phyloP scores from a whole-genome alignment of 164 flowering plant species.

The Stephania cephalantha region DNA sequence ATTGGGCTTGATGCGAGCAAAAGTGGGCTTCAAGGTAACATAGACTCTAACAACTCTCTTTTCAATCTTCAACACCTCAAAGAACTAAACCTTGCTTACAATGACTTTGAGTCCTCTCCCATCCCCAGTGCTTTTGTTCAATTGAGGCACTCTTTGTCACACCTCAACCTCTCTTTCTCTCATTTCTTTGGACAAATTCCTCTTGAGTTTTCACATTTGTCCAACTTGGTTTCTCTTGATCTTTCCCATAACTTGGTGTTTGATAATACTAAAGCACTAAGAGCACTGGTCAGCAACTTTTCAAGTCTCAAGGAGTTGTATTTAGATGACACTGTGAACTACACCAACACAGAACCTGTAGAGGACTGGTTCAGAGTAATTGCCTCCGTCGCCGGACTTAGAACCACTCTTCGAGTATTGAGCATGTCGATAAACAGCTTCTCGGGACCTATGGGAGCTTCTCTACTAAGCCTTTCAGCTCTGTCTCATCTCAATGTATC shows the following conservation, averaged over 20 bases:
- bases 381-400: neutral
- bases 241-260: neutral
- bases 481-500: neutral
- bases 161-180: constrained; percentile 10
- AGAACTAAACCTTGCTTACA: neutral
- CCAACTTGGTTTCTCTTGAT: constrained; percentile 18
- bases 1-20: too few species aligned
- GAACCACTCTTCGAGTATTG: neutral
- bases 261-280: constrained; percentile 2
- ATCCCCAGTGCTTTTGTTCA: neutral
- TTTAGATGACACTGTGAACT: constrained; percentile 24
- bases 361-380: neutral
- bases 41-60: neutral
- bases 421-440: neutral
- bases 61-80: neutral
- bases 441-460: neutral
- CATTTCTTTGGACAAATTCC: constrained; percentile 36
- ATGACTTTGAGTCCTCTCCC: neutral
- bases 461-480: neutral
- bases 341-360: constrained; percentile 14
- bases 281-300: constrained; percentile 18
- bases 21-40: neutral
- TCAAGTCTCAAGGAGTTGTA: constrained; percentile 20
- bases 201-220: constrained; percentile 22
- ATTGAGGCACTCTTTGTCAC: neutral